A percentile compares a stretch with the other conserved stretches of the same genome.
phyloP scores from a whole-genome alignment of 2,329 filamentous ascomycete genomes.

The Elsinoe arachidis region DNA sequence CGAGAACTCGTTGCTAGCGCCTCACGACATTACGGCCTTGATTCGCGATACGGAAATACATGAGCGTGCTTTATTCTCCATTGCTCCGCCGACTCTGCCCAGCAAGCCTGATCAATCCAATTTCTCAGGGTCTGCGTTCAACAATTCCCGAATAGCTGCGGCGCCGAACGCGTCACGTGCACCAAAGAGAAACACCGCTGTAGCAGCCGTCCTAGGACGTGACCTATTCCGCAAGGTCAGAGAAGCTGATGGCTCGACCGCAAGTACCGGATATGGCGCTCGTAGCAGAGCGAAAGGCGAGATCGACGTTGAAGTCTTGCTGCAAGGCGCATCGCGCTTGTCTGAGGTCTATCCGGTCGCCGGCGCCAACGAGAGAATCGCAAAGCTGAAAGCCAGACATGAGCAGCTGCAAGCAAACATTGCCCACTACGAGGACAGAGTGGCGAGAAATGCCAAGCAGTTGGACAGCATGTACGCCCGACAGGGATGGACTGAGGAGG shows the following conservation, averaged over 20 bases:
- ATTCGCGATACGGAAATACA: constrained; percentile 94
- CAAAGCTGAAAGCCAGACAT: constrained; percentile 61
- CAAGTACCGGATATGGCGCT: constrained; percentile 27
- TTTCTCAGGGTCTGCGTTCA: constrained; percentile 27
- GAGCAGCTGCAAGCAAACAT: constrained; percentile 64
- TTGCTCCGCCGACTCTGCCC: constrained; percentile 58
- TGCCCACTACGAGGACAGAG: constrained; percentile 69
- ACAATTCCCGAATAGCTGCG: constrained; percentile 27
- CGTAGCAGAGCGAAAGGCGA: constrained; percentile 50
- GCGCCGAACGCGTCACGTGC: constrained; percentile 39
- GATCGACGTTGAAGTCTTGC: constrained; percentile 75
- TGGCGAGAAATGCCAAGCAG: constrained; percentile 66
- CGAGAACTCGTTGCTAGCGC: constrained; percentile 80
- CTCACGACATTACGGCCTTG: constrained; percentile 84
- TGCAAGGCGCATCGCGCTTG: constrained; percentile 82
- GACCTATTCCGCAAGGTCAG: constrained; percentile 77
- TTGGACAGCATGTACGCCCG: constrained; percentile 59
- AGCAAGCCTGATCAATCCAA: constrained; percentile 29
- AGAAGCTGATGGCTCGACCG: constrained; percentile 31
- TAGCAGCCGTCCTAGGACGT: constrained; percentile 78
- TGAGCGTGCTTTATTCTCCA: constrained; percentile 89
- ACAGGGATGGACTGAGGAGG: constrained; percentile 17
- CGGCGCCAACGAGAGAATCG: constrained; percentile 69
- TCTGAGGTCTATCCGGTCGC: constrained; percentile 78
- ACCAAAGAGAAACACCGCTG: constrained; percentile 67